These are phyloP conservation scores for Trifolium subterraneum DNA, from an alignment of 306 rosid species.

Conservation along the genomic window DNA sequence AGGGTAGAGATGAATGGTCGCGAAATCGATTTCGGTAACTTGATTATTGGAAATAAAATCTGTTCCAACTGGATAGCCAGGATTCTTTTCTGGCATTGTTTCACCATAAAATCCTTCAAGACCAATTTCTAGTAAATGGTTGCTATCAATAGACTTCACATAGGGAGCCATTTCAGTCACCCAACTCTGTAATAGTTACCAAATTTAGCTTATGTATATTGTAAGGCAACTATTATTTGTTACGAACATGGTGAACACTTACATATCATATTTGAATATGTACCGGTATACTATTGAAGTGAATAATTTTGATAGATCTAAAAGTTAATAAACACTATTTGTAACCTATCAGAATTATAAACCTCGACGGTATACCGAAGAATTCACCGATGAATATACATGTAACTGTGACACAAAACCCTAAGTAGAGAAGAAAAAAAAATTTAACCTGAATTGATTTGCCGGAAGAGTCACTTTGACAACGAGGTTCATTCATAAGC, in stretches of 20 bases:
- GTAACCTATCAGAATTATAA: no score
- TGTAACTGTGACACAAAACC: not conserved
- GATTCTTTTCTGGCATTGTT: slow-evolving; percentile 42
- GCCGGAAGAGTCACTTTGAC: slow-evolving; percentile 33
- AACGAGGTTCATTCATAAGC: slow-evolving; percentile 57
- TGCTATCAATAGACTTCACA: slow-evolving; percentile 53
- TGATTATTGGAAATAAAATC: slow-evolving; percentile 56
- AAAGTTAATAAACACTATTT: no score
- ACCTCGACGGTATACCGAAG: no score
- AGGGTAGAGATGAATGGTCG: slow-evolving; percentile 53
- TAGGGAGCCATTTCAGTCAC: slow-evolving; percentile 49
- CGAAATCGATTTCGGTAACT: slow-evolving; percentile 45
- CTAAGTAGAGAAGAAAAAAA: not conserved
- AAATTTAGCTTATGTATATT: not conserved
- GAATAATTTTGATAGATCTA: no score
- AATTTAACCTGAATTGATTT: slow-evolving; percentile 44
- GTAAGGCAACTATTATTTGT: not conserved
- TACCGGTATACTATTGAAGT: no score
- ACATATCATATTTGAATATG: no score
- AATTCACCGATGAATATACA: no score
- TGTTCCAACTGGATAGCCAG: slow-evolving; percentile 47
- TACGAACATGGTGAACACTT: no score
- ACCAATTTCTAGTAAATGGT: slow-evolving; percentile 49
- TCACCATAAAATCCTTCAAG: slow-evolving; percentile 57
- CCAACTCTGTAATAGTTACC: slow-evolving; percentile 43